Evolutionary conservation across 192 early-diverging fungal genomes (phyloP).

Genomic region (Mortierella antarctica): DNA sequence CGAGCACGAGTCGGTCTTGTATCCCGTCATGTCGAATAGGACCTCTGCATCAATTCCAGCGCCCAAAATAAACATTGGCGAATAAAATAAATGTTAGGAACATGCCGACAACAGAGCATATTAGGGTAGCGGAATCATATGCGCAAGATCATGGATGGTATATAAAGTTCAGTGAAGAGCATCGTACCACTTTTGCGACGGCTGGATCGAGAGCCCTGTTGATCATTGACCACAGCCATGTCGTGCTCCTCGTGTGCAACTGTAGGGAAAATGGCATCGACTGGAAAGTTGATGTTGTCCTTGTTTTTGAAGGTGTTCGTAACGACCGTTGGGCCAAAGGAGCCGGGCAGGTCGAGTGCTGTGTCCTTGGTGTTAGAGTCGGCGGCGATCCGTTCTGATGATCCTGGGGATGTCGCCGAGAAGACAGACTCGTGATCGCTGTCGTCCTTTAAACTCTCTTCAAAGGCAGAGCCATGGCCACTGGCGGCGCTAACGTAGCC

Average conservation of each 20-base stretch:
- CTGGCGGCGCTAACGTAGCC: constrained; percentile 79
- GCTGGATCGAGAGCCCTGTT: not conserved
- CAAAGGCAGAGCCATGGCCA: constrained; percentile 68
- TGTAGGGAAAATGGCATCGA: constrained; percentile 30
- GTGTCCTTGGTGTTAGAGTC: not conserved
- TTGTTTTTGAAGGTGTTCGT: not conserved
- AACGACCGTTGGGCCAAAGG: constrained; percentile 40
- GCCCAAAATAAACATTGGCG: no score
- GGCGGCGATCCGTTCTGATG: constrained; percentile 18
- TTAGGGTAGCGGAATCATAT: not conserved
- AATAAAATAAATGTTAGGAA: constrained; percentile 1
- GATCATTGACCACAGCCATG: not conserved
- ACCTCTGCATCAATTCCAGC: constrained; percentile 13
- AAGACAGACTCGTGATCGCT: constrained; percentile 56
- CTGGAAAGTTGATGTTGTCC: constrained; percentile 13
- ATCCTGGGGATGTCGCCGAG: constrained; percentile 17
- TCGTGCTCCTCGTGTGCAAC: constrained; percentile 32
- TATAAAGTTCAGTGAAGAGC: not conserved
- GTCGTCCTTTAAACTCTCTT: constrained; percentile 46
- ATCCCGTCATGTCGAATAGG: constrained; percentile 63
- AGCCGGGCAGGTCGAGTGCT: constrained; percentile 31
- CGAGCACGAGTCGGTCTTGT: constrained; percentile 55
- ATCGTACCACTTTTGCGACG: constrained; percentile 45
- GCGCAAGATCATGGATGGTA: not conserved
- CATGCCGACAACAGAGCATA: no score